phyloP scores from a whole-genome alignment of 2,329 filamentous ascomycete genomes.

The Tolypocladium pustulatum region DNA sequence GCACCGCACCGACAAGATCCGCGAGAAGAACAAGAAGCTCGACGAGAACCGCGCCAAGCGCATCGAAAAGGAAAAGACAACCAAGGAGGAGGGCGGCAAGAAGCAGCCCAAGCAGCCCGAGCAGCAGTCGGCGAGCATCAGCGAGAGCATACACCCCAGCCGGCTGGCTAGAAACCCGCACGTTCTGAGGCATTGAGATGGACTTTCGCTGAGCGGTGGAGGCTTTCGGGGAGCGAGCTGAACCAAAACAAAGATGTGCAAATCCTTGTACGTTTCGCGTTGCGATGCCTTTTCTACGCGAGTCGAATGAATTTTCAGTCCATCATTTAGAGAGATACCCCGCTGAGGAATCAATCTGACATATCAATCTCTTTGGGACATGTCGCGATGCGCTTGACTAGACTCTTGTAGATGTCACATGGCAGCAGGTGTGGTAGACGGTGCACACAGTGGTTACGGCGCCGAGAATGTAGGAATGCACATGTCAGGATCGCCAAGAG shows the following conservation, averaged over 20 bases:
- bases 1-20: conserved; percentile 64
- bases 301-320: neutral
- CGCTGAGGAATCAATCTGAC: neutral
- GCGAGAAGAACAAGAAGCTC: conserved; percentile 76
- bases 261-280: neutral
- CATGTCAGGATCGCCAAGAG: neutral
- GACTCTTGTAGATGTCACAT: neutral
- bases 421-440: too few relatives aligned
- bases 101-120: conserved; percentile 14
- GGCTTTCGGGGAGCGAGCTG: too few relatives aligned
- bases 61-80: conserved; percentile 34
- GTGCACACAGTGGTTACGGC: neutral
- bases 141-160: conserved; percentile 40
- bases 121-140: conserved; percentile 7
- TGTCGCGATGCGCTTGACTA: neutral
- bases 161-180: conserved; percentile 23
- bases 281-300: neutral
- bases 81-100: conserved; percentile 17
- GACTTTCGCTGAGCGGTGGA: neutral
- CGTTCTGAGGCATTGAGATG: conserved; percentile 2
- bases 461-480: neutral
- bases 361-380: too few relatives aligned
- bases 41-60: conserved; percentile 50
- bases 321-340: neutral
- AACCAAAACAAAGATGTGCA: neutral